Base-by-base conservation (phyloP, 345 rosid genomes). In the Toxicodendron radicans region DNA sequence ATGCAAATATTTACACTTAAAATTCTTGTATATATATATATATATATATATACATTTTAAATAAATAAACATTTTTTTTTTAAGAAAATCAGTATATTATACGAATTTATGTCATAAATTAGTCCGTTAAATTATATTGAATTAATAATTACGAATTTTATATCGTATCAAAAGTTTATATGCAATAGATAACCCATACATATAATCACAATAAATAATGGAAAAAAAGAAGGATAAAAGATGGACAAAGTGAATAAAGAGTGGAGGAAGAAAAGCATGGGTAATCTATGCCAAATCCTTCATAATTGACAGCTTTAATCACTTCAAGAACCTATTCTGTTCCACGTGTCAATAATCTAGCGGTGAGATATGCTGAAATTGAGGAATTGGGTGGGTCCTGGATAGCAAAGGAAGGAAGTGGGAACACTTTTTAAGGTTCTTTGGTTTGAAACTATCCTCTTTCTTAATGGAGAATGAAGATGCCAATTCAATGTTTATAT, bases 321-420 rank as follows among this genome's bases (percentile, higher is more conserved):
- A 68, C 48, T 32, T 11, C 12, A 20, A 20, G 72, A 68, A 68
- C 48, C 61, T 2, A 20, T 68, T 32, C 61, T 14, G 1, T 2
- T 53, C 59, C 18, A 33, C 72, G 72, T 51, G 72, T 53, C 72
- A 12, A 21, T 38, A 33, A 68, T 68, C 32, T 35, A 51, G 6
- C 1, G 11, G 33, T 5, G 24, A 54, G 61, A 32, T 18, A 4
- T 10, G 43, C 21, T 30, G 32, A 52, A 52, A 27, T 68, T 33
- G 60, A 68, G 46, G 60, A 53, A 32, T 6, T 51, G 4, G 0
- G 60, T 68, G 71, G 71, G 71, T 68, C 71, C 59, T 6, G 0
- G 8, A 16, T 43, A 68, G 30, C 72, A 52, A 52, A 52, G 60
- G 14, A 5, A 51, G 59, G 2, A 9, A 2, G 46, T 33, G 30